These are phyloP conservation scores for Scheffersomyces insectosa DNA, from an alignment of 1,139 yeast genomes.

Conservation along the genomic window DNA sequence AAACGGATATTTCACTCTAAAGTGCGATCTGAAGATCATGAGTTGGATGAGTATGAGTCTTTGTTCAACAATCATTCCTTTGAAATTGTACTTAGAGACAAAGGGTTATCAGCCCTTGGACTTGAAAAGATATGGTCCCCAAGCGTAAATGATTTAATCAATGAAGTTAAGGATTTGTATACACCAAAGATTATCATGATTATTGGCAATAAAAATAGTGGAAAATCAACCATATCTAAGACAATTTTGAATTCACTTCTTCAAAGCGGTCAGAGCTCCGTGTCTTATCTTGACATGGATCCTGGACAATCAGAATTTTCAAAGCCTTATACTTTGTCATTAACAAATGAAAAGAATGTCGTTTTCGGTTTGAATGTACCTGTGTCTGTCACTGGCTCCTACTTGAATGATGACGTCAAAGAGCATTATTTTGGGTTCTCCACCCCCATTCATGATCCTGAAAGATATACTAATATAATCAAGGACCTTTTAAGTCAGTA, in stretches of 20 bases:
- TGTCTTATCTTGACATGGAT: conserved; percentile 71
- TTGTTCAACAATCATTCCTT: conserved; percentile 30
- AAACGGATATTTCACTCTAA: conserved; percentile 37
- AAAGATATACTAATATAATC: conserved; percentile 50
- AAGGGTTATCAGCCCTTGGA: conserved; percentile 26
- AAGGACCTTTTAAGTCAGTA: conserved; percentile 42
- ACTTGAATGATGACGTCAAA: conserved; percentile 9
- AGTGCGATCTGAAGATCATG: conserved; percentile 12
- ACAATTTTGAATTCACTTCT: conserved; percentile 49
- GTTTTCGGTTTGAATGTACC: conserved; percentile 29
- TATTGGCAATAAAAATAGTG: conserved; percentile 66
- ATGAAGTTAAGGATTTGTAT: conserved; percentile 2
- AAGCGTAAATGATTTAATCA: conserved; percentile 9
- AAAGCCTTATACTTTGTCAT: conserved; percentile 65
- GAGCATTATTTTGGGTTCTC: conserved; percentile 63
- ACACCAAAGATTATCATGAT: conserved; percentile 27
- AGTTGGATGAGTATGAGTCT: conserved; percentile 6
- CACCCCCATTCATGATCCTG: conserved; percentile 73
- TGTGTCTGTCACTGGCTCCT: conserved; percentile 5
- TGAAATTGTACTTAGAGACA: conserved; percentile 34
- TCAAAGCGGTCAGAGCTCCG: conserved; percentile 15
- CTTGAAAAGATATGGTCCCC: conserved; percentile 23
- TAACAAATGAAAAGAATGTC: conserved; percentile 27
- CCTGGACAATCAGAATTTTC: conserved; percentile 91
- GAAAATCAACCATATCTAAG: conserved; percentile 76